Conservation (phyloP, 2,329 filamentous ascomycete genomes). For the Paecilomyces dactylethromorphus region DNA sequence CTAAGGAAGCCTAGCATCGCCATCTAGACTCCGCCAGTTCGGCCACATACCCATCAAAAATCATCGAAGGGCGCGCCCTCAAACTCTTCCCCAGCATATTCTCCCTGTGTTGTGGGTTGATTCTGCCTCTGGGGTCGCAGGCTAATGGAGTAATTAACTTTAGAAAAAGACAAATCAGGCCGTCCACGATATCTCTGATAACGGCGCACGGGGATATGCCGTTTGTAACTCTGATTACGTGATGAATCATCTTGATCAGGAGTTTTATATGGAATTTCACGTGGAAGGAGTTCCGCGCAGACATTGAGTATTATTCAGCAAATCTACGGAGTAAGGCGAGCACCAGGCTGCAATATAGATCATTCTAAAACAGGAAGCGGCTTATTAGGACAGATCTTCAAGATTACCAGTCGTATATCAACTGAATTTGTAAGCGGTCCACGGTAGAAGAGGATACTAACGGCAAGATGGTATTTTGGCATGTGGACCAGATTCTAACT, state of each 20-base stretch:
- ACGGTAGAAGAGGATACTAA: too few species aligned
- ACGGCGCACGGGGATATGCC: neutral
- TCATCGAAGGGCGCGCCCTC: neutral
- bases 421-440: too few species aligned
- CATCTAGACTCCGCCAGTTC: neutral
- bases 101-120: neutral
- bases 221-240: neutral
- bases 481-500: too few species aligned
- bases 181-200: neutral
- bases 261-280: neutral
- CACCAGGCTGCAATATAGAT: too few species aligned
- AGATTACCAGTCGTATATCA: too few species aligned
- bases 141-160: neutral
- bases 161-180: neutral
- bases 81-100: neutral
- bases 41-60: neutral
- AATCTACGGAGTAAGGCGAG: too few species aligned
- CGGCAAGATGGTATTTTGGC: too few species aligned
- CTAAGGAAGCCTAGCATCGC: neutral
- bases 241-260: neutral
- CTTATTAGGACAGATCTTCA: too few species aligned
- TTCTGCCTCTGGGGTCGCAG: neutral
- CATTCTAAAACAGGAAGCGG: too few species aligned
- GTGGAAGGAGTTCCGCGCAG: neutral
- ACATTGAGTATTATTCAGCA: too few species aligned